Evolutionary conservation across 2,329 filamentous ascomycete genomes (phyloP), one percentile per base, ranked within the genome.

Genomic region (Didymellaceae sp.): DNA sequence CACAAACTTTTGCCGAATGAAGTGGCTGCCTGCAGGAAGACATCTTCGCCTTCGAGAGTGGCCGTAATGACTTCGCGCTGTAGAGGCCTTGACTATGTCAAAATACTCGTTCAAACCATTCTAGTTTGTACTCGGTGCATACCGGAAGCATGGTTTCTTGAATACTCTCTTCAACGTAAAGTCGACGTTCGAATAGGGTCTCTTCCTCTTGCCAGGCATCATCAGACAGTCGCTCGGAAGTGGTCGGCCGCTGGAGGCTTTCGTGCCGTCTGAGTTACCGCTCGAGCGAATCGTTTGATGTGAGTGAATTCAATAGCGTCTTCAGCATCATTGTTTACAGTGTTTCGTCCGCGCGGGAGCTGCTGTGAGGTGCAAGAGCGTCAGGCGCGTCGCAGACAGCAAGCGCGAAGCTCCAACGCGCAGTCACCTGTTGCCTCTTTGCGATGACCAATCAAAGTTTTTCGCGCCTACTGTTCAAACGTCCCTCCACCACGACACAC

Each of bases 1-100:
- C 93, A 97, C 44, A 97, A 74, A 66, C 90, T 95, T 74, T 97
- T 97, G 32, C 92, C 93, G 71, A 97, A 97, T 8, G 88, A 90
- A 3, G 89, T 92, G 45, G 89, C 89, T 37, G 93, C 93, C 74
- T 97, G 93, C 1, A 97, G 82, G 67, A 96, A 97, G 33, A 97
- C 88, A 86, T 97, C 93, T 56, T 92, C 82, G 13, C 90, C 88
- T 47, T 88, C 84, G 7, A 97, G 80, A 2, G 90, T 89, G 6
- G 90, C 89, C 50, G 82, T 80, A 46, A 97, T 93, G 48, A 97
- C 91, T 66, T 97, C 91, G 52, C 90, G 85, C 69, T 97, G 93
- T 28, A 89, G 78, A 9, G 91, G 91, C 62, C 91, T 91, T 54
- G 4, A 11, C 14, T 13, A 24, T 7, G 4, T 66, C n/a, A 62